Evolutionary conservation across 2,329 filamentous ascomycete species (phyloP), one percentile per base, ranked within the genome.

Genomic region (Penicillium sp.): DNA sequence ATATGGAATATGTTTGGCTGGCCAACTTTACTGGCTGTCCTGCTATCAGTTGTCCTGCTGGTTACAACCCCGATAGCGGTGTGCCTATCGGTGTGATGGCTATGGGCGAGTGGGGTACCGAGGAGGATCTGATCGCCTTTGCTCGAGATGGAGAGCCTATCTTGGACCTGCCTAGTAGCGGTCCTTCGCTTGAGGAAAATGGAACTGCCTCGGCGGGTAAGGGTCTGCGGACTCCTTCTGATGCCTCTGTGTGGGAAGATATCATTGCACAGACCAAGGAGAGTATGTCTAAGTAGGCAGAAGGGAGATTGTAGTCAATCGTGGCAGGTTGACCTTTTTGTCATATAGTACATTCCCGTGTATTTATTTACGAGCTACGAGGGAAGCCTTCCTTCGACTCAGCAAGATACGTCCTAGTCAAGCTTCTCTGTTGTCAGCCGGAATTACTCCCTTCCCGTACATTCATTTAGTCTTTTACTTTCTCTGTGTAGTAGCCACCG

Each of bases 1-100:
- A 84, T 67, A 96, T 96, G 90, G 84, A 87, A 71, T 96, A 90
- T 73, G 86, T 89, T 16, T 96, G 89, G 82, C 74, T 96, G 35
- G 88, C 91, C 7, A 97, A 97, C 72, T 86, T 91, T 63, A 84
- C 81, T 0, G 92, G 92, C 0, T 86, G 86, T 46, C 92, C 92
- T 1, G 85, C 89, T 1, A 82, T 95, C 13, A 85, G 79, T 44
- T 85, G 85, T 35, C 91, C 92, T 0, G 85, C 89, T 12, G 91
- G 90, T 1, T 96, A 91, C 73, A 81, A 58, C 2, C 76, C 83
- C 27, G 61, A 67, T 23, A 58, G 55, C 6, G 57, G 59, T 1
- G 69, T 83, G 2, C 81, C 80, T 0, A 71, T 83, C 25, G 80
- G 81, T 1, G 47, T 83, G 39, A 82, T 81, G 74, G 80, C 77